phyloP scores from a whole-genome alignment of 1,284 basidiomycete genomes.

The Cryptococcus deneoformans region DNA sequence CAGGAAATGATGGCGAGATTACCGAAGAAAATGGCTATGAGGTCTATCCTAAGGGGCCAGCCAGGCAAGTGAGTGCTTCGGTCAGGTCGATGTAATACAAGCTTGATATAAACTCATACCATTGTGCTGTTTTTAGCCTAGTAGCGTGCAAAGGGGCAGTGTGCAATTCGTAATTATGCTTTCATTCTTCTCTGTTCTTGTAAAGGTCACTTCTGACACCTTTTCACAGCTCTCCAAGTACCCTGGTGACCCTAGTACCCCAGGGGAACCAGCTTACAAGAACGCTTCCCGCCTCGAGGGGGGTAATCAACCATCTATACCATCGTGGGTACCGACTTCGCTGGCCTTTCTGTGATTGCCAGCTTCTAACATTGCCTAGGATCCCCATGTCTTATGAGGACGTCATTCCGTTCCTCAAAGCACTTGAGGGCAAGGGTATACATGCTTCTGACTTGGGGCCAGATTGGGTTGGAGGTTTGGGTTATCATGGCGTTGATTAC shows the following conservation, averaged over 20 bases:
- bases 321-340: conserved; percentile 52
- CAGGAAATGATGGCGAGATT: conserved; percentile 80
- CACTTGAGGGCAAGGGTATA: conserved; percentile 45
- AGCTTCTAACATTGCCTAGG: conserved; percentile 6
- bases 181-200: not conserved
- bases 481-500: conserved; percentile 52
- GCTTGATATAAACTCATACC: not conserved
- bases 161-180: conserved; percentile 70
- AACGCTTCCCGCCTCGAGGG: conserved; percentile 69
- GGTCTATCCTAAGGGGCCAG: conserved; percentile 81
- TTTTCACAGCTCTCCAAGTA: conserved; percentile 54
- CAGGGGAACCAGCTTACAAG: conserved; percentile 80
- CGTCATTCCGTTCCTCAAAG: conserved; percentile 52
- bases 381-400: conserved; percentile 55
- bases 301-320: conserved; percentile 73
- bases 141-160: conserved; percentile 73
- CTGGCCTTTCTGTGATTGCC: conserved; percentile 52
- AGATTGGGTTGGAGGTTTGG: conserved; percentile 53
- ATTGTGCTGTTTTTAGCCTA: conserved; percentile 52
- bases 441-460: conserved; percentile 44
- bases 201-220: not conserved
- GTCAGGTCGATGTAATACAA: not conserved
- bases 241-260: conserved; percentile 66
- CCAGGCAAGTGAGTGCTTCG: conserved; percentile 57
- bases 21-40: conserved; percentile 73